Evolutionary conservation across 192 early-diverging fungal species (phyloP), one percentile per base, ranked within the genome.

Genomic region (Coemansia sp.): DNA sequence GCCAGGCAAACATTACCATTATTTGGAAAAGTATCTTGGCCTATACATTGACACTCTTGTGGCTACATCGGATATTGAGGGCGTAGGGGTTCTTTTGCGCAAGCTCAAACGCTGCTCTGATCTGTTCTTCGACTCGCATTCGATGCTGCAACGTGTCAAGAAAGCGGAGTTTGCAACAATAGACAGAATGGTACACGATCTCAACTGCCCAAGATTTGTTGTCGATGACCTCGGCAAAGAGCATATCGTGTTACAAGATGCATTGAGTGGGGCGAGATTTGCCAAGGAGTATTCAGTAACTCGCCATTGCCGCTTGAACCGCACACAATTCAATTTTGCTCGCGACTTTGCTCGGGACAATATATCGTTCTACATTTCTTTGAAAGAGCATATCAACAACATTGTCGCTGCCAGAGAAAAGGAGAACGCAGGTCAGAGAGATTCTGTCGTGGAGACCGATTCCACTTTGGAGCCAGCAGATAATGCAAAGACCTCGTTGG

Each of bases 1-100:
- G 40, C 73, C 81, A 0, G 81, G 81, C 49, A 78, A 78, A 65
- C 81, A 83, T 57, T 83, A 83, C 21, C 50, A 71, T n/a, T 83
- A 83, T 37, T 37, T 83, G 60, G 72, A 83, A 71, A 83, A 83
- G 60, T 83, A 83, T 18, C 59, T 79, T 12, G 56, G 41, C 0
- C 72, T 83, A 5, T 83, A 74, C 26, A 56, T 82, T 5, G 74
- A 74, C 19, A 67, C 67, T 19, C 71, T 82, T 2, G 66, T 68
- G 23, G 65, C 74, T 44, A 82, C 79, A 1, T 39, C 48, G 11
- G 79, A 82, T 49, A 61, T 77, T 63, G 68, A 71, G 16, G 71
- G 75, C 13, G 52, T 72, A 18, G 68, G 69, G 42, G 44, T 71
- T 15, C 65, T 82, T 49, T 57, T 49, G 57, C 80, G 80, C 62